These are phyloP conservation scores for Hymenoscyphus fraxineus DNA, from an alignment of 2,329 filamentous ascomycete genomes.

Conservation along the genomic window DNA sequence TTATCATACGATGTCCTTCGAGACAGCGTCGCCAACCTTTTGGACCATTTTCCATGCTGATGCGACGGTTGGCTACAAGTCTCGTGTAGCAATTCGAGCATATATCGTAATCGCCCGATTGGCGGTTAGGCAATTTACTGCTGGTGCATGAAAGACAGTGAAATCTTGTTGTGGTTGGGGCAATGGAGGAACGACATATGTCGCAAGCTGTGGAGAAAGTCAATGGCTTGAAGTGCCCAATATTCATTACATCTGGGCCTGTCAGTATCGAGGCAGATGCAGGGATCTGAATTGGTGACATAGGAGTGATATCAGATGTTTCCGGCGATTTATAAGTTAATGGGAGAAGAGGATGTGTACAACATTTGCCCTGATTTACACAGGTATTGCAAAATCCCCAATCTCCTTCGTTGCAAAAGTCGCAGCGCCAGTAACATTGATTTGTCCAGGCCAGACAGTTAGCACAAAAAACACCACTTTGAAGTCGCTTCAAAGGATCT, in stretches of 20 bases:
- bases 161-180: conserved; percentile 64
- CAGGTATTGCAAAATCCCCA: conserved; percentile 93
- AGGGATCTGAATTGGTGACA: conserved; percentile 39
- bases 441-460: conserved; percentile 71
- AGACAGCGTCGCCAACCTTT: conserved; percentile 81
- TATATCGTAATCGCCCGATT: conserved; percentile 77
- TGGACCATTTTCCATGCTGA: conserved; percentile 71
- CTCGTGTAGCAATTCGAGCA: conserved; percentile 74
- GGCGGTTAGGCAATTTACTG: conserved; percentile 46
- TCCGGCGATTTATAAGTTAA: conserved; percentile 56
- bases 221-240: conserved; percentile 59
- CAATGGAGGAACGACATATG: conserved; percentile 69
- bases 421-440: conserved; percentile 86
- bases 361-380: conserved; percentile 76
- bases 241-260: conserved; percentile 43
- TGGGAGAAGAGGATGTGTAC: conserved; percentile 77
- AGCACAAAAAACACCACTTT: conserved; percentile 81
- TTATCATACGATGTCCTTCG: conserved; percentile 76
- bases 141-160: conserved; percentile 76
- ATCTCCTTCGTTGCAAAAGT: conserved; percentile 82
- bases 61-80: conserved; percentile 58
- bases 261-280: conserved; percentile 46
- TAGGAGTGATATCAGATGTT: conserved; percentile 37
- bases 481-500: conserved; percentile 63
- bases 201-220: conserved; percentile 75